Base-by-base conservation (phyloP, 768 basidiomycete species). In the Clavulina sp. region DNA sequence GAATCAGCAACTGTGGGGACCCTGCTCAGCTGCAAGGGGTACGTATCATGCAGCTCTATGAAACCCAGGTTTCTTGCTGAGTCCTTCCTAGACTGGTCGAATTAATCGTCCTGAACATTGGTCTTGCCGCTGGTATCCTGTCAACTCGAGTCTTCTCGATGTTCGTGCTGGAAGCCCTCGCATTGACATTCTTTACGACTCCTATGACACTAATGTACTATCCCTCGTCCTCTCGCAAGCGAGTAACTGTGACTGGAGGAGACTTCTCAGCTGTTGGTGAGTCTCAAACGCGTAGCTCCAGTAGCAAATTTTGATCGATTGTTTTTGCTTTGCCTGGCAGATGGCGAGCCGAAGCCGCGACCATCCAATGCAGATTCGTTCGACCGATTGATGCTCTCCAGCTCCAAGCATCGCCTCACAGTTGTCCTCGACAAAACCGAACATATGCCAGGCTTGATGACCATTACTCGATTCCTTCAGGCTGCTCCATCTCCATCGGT, bases 1-100 rank as follows among this genome's bases (percentile, higher is more conserved):
- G 93, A 97, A 61, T 66, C 81, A 0, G 71, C 77, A 32, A 79
- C 89, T 0, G 81, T 96, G 48, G 95, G 95, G 0, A 79, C 84
- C 13, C 63, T 97, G 49, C 96, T 99, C 92, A 84, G 81, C 60
- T 93, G 91, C 62, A 92, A 97, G 72, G 91, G 88, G 83, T 83
- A 52, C 32, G 51, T 70, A 59, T 23, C 9, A 6, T n/a, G 9
- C 34, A 9, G 34, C 34, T 19, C 19, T 38, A 9, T n/a, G n/a
- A 38, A 9, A 9, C 34, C 34, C 9, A 38, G 9, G 34, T 19
- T 38, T 9, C 9, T 38, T 38, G 34, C 34, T 9, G 34, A 9
- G 9, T 38, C 34, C 9, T 19, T 38, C 19, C 34, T 38, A 38
- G 1, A 13, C 63, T 70, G 3, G 84, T 96, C 6, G 92, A 95